These are phyloP conservation scores for Pulveroboletus sp. DNA, from an alignment of 768 basidiomycete species.

Conservation along the genomic window DNA sequence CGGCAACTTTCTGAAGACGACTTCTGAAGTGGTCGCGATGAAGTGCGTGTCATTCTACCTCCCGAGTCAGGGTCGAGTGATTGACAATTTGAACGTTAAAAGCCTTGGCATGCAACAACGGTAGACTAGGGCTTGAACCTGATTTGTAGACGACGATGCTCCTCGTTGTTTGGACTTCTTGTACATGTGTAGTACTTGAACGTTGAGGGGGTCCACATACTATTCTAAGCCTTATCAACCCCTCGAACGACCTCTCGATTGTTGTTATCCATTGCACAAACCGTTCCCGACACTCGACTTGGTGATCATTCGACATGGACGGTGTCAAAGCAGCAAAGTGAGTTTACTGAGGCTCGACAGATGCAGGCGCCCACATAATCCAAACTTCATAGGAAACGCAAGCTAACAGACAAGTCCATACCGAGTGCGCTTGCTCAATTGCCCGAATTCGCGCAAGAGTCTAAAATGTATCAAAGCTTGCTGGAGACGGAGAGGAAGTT, in stretches of 20 bases:
- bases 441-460: slow-evolving; percentile 75
- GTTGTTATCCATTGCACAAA: neutral
- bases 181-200: neutral
- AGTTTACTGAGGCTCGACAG: neutral
- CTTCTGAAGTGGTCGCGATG: neutral
- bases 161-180: neutral
- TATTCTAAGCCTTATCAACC: slow-evolving; percentile 4
- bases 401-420: slow-evolving; percentile 73
- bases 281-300: neutral
- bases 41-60: neutral
- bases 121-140: neutral
- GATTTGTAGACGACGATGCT: neutral
- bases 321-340: slow-evolving; percentile 35
- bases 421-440: slow-evolving; percentile 72
- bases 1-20: slow-evolving; percentile 16
- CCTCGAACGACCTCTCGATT: neutral
- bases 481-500: slow-evolving; percentile 86
- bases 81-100: neutral
- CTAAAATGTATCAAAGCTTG: slow-evolving; percentile 80
- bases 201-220: slow-evolving; percentile 7
- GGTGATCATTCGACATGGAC: slow-evolving; percentile 16
- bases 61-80: neutral
- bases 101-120: neutral
- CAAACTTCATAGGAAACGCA: slow-evolving; percentile 52
- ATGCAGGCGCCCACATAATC: neutral